Evolutionary conservation across 352 stramenopile genomes (phyloP).

Genomic region (Pilasporangium apinafurcum): DNA sequence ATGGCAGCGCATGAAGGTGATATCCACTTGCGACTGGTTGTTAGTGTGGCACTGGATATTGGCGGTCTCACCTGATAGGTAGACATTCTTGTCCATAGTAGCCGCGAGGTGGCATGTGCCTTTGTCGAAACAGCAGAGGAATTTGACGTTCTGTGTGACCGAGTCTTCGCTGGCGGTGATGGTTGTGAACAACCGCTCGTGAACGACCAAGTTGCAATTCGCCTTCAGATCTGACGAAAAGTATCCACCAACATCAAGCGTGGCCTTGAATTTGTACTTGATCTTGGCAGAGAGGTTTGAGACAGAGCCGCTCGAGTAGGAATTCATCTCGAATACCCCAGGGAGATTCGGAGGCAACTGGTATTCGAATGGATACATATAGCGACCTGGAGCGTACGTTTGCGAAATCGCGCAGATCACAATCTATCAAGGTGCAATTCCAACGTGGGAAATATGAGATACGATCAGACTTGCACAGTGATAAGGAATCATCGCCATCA

Average conservation of each 20-base stretch:
- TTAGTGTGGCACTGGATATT: constrained; percentile 57
- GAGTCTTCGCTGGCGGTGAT: constrained; percentile 49
- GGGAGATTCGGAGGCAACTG: constrained; percentile 41
- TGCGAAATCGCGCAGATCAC: constrained; percentile 37
- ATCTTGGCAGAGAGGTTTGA: constrained; percentile 47
- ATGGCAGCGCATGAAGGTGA: constrained; percentile 47
- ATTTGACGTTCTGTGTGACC: constrained; percentile 42
- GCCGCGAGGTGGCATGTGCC: constrained; percentile 45
- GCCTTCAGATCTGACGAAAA: constrained; percentile 61
- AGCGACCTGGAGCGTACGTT: constrained; percentile 30
- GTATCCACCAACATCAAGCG: constrained; percentile 51
- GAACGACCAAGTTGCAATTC: constrained; percentile 45
- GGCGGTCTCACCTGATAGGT: constrained; percentile 46
- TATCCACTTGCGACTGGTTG: constrained; percentile 48
- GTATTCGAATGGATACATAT: constrained; percentile 69
- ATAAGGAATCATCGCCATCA: neutral
- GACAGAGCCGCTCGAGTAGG: constrained; percentile 35
- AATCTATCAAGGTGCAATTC: no score
- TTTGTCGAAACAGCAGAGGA: constrained; percentile 60
- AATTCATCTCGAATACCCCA: constrained; percentile 40
- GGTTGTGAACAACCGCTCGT: constrained; percentile 37
- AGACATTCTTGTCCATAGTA: constrained; percentile 71
- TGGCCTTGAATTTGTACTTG: constrained; percentile 78
- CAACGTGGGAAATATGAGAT: neutral
- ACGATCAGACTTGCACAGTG: neutral